A percentile compares a stretch with the other conserved stretches of the same genome.
Evolutionary conservation across 306 rosid genomes (phyloP).

Genomic region (Erythrophleum fordii): DNA sequence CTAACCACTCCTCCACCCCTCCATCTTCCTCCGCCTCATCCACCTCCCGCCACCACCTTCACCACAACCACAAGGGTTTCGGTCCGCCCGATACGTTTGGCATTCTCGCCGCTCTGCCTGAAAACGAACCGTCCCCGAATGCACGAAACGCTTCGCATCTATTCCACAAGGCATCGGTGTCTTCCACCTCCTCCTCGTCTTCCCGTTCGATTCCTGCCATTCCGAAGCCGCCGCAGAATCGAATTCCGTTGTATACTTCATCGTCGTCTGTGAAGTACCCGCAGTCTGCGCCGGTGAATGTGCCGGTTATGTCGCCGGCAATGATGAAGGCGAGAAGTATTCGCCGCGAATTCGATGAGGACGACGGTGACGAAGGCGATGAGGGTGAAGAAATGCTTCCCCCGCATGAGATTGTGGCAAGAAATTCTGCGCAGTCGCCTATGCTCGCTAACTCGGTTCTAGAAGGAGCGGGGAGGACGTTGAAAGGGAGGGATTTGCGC

Average conservation of each 20-base stretch:
- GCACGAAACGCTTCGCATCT: slow-evolving; percentile 46
- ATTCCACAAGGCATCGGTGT: slow-evolving; percentile 59
- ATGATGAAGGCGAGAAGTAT: slow-evolving; percentile 37
- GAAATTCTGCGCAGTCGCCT: slow-evolving; percentile 44
- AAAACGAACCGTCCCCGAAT: slow-evolving; percentile 49
- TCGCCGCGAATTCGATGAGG: slow-evolving; percentile 44
- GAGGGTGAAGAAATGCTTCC: slow-evolving; percentile 68
- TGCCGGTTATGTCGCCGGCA: slow-evolving; percentile 56
- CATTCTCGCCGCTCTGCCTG: slow-evolving; percentile 86
- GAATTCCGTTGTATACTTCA: slow-evolving; percentile 37
- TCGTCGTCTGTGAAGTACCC: slow-evolving; percentile 52
- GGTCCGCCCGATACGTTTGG: slow-evolving; percentile 61
- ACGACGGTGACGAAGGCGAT: slow-evolving; percentile 30
- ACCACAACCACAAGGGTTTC: slow-evolving; percentile 44
- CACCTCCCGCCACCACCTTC: slow-evolving; percentile 45
- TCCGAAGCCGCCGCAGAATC: slow-evolving; percentile 64
- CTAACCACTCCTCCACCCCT: slow-evolving; percentile 42
- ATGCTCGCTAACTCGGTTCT: slow-evolving; percentile 66
- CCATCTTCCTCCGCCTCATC: slow-evolving; percentile 48
- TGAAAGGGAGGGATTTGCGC: slow-evolving; percentile 64
- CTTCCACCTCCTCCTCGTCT: slow-evolving; percentile 56
- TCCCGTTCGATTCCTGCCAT: slow-evolving; percentile 60
- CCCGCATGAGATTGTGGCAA: slow-evolving; percentile 76
- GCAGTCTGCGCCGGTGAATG: slow-evolving; percentile 81
- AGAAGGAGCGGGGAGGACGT: slow-evolving; percentile 84